Base-by-base conservation (phyloP, 176 grass and related monocot genomes). In the Dactylis glomerata region DNA sequence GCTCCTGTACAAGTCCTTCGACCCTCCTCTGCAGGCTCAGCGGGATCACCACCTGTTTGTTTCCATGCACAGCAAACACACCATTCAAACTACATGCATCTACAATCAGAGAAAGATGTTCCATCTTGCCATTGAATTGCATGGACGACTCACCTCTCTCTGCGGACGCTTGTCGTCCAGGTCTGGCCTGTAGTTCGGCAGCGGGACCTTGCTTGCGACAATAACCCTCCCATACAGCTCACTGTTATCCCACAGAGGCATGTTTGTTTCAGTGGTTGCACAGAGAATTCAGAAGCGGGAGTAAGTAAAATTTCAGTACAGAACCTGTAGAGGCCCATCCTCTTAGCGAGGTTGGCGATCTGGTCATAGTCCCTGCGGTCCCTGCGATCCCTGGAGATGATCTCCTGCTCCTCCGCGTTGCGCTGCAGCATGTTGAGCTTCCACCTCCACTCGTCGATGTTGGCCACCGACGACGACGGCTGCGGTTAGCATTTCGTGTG, bases 381-480 rank as follows among this genome's bases (percentile, higher is more conserved):
- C 85, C 93, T 93, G 80, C 89, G 83, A 61, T 98, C 96, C 82
- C 91, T 95, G 51, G 93, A 98, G 28, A 95, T 73, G 91, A 98
- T 95, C 87, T 95, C 96, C 81, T 98, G 87, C 78, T 95, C 93
- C 42, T 98, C 96, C 34, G 80, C 62, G 63, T 86, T 93, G 54
- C 91, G 89, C 87, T 93, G 83, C 58, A 98, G 78, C 96, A 98
- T 88, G 86, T 83, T 91, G 40, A 98, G 89, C 78, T 98, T 98
- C 96, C 96, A 98, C 81, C 93, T 92, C 93, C 96, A 98, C 87
- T 98, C 96, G 86, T 95, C 96, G 31, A 98, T 98, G 83, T 98
- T 98, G 8, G 89, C 87, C 85, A 95, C 86, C 22, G 96, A 95
- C 5, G 92, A 98, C 81, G 93, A 95, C 32, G 91, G 93, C 96